A percentile compares a stretch with the other conserved stretches of the same genome.
Evolutionary conservation across 805 yeast genomes (phyloP).

Genomic region (Hanseniaspora hatyaiensis): DNA sequence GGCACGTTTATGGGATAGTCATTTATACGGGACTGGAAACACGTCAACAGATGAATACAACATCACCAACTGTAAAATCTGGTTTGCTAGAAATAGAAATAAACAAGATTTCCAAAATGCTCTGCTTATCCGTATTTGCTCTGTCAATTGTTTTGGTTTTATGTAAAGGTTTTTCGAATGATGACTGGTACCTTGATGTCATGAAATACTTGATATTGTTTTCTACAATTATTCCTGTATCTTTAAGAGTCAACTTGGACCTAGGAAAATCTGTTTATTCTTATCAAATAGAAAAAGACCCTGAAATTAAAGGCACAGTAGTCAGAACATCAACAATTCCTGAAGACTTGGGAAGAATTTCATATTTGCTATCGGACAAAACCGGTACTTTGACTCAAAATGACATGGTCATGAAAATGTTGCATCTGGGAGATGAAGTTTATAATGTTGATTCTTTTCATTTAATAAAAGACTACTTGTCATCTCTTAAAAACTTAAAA

Average conservation of each 20-base stretch:
- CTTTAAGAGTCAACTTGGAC: constrained; percentile 85
- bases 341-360: constrained; percentile 92
- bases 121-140: constrained; percentile 75
- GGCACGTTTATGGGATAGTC: constrained; percentile 77
- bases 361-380: constrained; percentile 81
- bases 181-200: constrained; percentile 79
- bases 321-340: constrained; percentile 97
- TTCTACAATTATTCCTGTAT: constrained; percentile 92
- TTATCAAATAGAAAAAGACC: constrained; percentile 83
- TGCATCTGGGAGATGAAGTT: constrained; percentile 85
- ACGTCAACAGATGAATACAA: constrained; percentile 88
- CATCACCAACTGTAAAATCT: constrained; percentile 72
- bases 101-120: constrained; percentile 72
- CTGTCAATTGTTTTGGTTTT: constrained; percentile 68
- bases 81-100: constrained; percentile 87
- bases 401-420: constrained; percentile 90
- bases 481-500: constrained; percentile 18
- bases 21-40: constrained; percentile 88
- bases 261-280: constrained; percentile 94
- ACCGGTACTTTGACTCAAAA: constrained; percentile 97
- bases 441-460: constrained; percentile 84
- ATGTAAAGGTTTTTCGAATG: constrained; percentile 54
- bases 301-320: constrained; percentile 67
- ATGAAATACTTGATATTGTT: constrained; percentile 84
- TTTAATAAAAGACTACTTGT: too few relatives aligned